These are phyloP conservation scores for Cladorrhinum sp. DNA, from an alignment of 2,329 filamentous ascomycete genomes.

Conservation along the genomic window DNA sequence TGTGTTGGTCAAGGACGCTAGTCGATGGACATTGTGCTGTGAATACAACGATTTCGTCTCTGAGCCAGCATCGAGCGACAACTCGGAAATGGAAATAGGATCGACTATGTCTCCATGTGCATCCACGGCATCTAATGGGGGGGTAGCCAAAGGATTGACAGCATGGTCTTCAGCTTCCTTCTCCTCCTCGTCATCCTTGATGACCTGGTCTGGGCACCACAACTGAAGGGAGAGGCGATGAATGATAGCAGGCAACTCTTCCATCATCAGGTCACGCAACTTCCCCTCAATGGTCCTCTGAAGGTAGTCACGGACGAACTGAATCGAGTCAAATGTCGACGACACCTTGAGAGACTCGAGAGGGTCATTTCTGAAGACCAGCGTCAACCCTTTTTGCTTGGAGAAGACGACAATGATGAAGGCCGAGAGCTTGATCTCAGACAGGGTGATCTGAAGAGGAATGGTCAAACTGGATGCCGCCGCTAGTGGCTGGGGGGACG, in stretches of 20 bases:
- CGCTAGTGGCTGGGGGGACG: conserved; percentile 86
- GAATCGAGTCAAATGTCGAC: conserved; percentile 97
- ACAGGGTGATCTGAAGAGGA: conserved; percentile 93
- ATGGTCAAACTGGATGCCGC: conserved; percentile 92
- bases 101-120: conserved; percentile 74
- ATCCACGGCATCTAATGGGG: conserved; percentile 79
- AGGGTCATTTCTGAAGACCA: conserved; percentile 97
- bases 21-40: conserved; percentile 83
- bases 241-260: conserved; percentile 94
- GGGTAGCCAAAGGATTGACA: conserved; percentile 77
- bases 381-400: conserved; percentile 90
- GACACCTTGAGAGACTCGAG: conserved; percentile 97
- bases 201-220: conserved; percentile 83
- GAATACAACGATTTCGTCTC: conserved; percentile 91
- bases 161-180: conserved; percentile 56
- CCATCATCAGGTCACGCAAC: conserved; percentile 91
- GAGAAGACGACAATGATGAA: conserved; percentile 99
- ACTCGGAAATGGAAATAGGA: conserved; percentile 68
- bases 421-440: conserved; percentile 90
- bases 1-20: conserved; percentile 80
- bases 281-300: conserved; percentile 95
- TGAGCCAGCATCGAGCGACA: conserved; percentile 74
- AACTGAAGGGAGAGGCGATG: conserved; percentile 84
- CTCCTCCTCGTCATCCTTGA: conserved; percentile 59
- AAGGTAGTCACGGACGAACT: conserved; percentile 94